These are phyloP conservation scores for Metschnikowia arizonensis DNA, from an alignment of 805 yeast genomes.

Conservation along the genomic window DNA sequence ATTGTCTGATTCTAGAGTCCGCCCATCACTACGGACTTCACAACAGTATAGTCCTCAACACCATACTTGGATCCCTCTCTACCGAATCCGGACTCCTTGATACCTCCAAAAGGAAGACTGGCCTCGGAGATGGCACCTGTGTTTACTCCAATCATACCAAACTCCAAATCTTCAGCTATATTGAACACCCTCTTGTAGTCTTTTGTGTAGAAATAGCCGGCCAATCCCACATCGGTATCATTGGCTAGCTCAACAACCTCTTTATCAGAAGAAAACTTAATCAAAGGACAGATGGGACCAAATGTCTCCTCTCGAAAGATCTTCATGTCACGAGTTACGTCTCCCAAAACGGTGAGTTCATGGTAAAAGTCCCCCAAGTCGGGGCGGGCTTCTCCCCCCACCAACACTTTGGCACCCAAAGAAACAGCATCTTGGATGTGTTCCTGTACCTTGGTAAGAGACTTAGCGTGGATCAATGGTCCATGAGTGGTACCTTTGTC, in stretches of 20 bases:
- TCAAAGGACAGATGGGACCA: slow-evolving; percentile 74
- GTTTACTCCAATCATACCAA: slow-evolving; percentile 81
- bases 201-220: slow-evolving; percentile 67
- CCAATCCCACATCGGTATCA: slow-evolving; percentile 66
- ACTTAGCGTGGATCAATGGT: slow-evolving; percentile 63
- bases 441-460: slow-evolving; percentile 54
- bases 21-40: slow-evolving; percentile 54
- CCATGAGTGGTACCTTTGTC: slow-evolving; percentile 64
- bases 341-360: slow-evolving; percentile 63
- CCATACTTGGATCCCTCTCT: slow-evolving; percentile 79
- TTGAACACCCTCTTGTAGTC: slow-evolving; percentile 52
- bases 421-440: slow-evolving; percentile 64
- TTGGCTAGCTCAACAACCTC: slow-evolving; percentile 64
- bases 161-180: slow-evolving; percentile 64
- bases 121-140: slow-evolving; percentile 69
- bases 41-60: slow-evolving; percentile 62
- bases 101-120: slow-evolving; percentile 73
- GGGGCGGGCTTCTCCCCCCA: slow-evolving; percentile 55
- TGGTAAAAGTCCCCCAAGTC: slow-evolving; percentile 62
- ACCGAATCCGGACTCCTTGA: slow-evolving; percentile 75
- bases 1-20: slow-evolving; percentile 4
- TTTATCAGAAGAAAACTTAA: slow-evolving; percentile 59
- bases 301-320: slow-evolving; percentile 71
- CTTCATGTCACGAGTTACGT: slow-evolving; percentile 53
- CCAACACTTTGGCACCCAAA: slow-evolving; percentile 59